A percentile compares a stretch with the other conserved stretches of the same genome.
phyloP scores from a whole-genome alignment of 768 basidiomycete species.

The Leccinum fibrillosum region DNA sequence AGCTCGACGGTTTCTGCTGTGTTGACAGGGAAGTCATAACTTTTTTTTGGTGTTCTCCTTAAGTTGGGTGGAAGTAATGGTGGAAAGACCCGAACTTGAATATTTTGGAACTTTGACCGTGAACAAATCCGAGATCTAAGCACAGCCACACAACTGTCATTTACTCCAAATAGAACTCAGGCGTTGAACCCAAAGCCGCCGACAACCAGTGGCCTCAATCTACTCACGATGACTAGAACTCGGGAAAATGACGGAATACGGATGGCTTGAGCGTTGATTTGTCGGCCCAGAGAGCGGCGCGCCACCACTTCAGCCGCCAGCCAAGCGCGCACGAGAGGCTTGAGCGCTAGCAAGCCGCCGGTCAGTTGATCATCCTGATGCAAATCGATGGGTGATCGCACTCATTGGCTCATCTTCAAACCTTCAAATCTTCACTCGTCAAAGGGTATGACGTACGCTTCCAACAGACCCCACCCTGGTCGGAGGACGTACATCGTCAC shows the following conservation, averaged over 20 bases:
- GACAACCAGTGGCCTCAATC: background rate
- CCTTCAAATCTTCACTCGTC: background rate
- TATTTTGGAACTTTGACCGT: no score
- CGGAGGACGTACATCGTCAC: background rate
- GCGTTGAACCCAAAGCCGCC: background rate
- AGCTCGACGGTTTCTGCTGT: slow-evolving; percentile 2
- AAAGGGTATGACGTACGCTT: background rate
- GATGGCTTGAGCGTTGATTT: background rate
- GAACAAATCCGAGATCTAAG: background rate
- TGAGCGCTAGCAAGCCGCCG: background rate
- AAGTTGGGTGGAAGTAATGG: slow-evolving; percentile 1
- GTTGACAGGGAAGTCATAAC: background rate
- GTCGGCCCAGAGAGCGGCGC: background rate
- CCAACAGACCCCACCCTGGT: background rate
- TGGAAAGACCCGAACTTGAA: background rate
- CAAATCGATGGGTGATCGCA: background rate
- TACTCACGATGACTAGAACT: background rate
- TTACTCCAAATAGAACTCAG: background rate
- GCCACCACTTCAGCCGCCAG: background rate
- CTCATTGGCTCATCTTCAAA: background rate
- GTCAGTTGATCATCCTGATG: background rate
- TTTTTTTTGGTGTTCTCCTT: background rate
- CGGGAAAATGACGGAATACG: background rate
- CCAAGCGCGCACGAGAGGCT: background rate
- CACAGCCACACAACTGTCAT: background rate